Evolutionary conservation across 495 filamentous ascomycete genomes (phyloP), one percentile per base, ranked within the genome.

Genomic region (Aspergillus egyptiacus): DNA sequence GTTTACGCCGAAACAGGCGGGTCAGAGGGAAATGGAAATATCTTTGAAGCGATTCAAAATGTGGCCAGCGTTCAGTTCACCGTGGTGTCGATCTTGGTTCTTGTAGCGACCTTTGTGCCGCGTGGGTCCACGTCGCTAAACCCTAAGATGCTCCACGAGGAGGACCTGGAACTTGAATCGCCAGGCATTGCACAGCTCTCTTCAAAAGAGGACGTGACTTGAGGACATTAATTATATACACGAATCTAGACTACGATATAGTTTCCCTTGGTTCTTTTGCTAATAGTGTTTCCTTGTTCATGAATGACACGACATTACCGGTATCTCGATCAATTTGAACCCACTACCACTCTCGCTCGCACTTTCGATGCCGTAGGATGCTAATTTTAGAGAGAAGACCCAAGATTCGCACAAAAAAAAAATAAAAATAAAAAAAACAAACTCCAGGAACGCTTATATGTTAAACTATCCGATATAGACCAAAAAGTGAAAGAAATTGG

Each of bases 51-150:
- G 0, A 48, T 65, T 28, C 48, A 59, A 6, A 64, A 62, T 32
- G 63, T 71, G 10, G 65, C 50, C 6, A 66, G 69, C 14, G 59
- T 73, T 15, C 69, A 72, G 53, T 71, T 72, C 46, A 65, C 65
- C 11, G 52, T 72, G 6, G 50, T 75, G 9, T 36, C 57, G 1
- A 57, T 34, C 2, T 22, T 73, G 6, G 59, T 73, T 3, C 19
- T 72, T 1, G 48, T 50, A 2, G 55, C 69, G 9, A 71, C 69
- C 1, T 64, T 75, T 46, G 60, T 73, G 14, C 67, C 72, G 1
- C 39, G 35, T 2, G 49, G 54, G 14, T 58, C 70, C 0, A 34
- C 62, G 22, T 53, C 65, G 2, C 55, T 68, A 14, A 73, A 73
- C 46, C 70, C 72, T 0, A 57, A 55, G 32, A 64, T 66, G 40